Conservation (phyloP, 345 rosid species). For the Theobroma cacao region DNA sequence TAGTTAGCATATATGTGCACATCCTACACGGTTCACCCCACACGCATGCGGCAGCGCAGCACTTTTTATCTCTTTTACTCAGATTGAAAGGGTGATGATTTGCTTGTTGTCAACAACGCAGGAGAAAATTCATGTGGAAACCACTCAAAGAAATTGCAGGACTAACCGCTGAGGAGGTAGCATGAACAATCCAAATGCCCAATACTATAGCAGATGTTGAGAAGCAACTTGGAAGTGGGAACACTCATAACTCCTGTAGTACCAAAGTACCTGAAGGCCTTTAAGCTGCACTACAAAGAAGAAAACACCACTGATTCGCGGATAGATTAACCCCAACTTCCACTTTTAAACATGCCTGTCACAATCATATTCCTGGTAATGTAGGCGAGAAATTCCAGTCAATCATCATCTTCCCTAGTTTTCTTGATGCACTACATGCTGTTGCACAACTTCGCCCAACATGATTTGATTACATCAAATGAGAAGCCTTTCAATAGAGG, state of each 20-base stretch:
- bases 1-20: background rate
- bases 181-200: conserved; percentile 14
- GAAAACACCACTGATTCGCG: background rate
- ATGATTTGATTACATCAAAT: background rate
- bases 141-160: conserved; percentile 81
- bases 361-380: background rate
- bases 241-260: background rate
- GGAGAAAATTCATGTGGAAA: conserved; percentile 91
- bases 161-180: conserved; percentile 28
- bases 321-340: background rate
- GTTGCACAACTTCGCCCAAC: background rate
- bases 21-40: background rate
- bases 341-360: background rate
- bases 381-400: background rate
- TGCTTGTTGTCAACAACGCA: conserved; percentile 6
- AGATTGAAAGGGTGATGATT: background rate
- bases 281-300: background rate
- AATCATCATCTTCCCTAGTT: background rate
- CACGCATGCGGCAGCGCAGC: background rate
- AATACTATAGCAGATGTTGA: background rate
- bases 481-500: background rate
- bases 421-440: background rate
- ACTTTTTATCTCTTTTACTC: background rate
- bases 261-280: background rate
- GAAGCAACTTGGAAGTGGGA: background rate